Evolutionary conservation across 163 green algal species (phyloP), one percentile per base, ranked within the genome.

Genomic region (Prototheca wickerhamii): DNA sequence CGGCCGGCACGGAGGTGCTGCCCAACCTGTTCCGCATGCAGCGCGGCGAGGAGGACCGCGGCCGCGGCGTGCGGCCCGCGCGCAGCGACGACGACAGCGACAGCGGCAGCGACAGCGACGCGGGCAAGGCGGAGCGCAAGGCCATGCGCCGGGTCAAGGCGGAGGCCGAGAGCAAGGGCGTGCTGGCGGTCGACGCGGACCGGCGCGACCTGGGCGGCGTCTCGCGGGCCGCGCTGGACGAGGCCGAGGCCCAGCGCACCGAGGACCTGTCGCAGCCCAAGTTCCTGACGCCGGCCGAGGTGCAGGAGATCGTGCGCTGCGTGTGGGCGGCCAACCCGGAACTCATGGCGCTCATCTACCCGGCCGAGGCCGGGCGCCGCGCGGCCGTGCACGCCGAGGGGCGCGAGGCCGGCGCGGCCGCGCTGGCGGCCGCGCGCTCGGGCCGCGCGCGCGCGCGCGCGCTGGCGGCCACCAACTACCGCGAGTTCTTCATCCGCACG

Each of bases 401-500:
- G n/a, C n/a, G n/a, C n/a, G n/a, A n/a, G n/a, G n/a, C 28, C 8
- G 46, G 31, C 1, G 66, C 43, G 3, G 56, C 63, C 8, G 66
- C 62, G 0, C 37, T 29, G 31, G 60, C 59, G 37, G 40, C 46
- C 0, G 52, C 63, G n/a, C n/a, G n/a, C n/a, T n/a, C n/a, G n/a
- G n/a, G n/a, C n/a, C n/a, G n/a, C n/a, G n/a, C 46, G 15, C 21
- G 15, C 25, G 7, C 21, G 1, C 55, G 20, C 28, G 15, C 23
- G 20, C 21, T 17, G 25, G 30, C 42, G 25, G 21, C 17, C 26
- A 34, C 67, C 6, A 60, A 68, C 28, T 89, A 88, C 75, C 59
- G 65, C 18, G 82, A 89, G 73, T 97, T 97, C 67, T 99, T 99
- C 74, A 40, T 98, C 44, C 68, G 84, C 15, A 76, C 76, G 2